Evolutionary conservation across 2,329 filamentous ascomycete genomes (phyloP).

Genomic region (Alternaria sp.): DNA sequence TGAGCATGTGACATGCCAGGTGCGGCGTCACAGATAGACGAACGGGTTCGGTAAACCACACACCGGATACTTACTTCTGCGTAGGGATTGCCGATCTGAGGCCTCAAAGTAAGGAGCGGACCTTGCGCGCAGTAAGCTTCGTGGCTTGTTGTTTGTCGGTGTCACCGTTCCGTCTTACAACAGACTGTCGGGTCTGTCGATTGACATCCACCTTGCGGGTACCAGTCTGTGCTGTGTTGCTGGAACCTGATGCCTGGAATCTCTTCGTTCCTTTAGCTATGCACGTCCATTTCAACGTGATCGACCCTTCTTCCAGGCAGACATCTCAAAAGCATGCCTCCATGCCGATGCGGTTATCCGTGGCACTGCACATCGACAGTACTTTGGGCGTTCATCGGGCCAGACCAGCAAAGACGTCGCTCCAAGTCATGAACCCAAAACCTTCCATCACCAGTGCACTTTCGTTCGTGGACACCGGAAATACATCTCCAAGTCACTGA

Average conservation of each 20-base stretch:
- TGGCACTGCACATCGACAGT: neutral
- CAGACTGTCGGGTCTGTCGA: constrained; percentile 14
- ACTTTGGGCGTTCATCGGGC: neutral
- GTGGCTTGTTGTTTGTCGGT: constrained; percentile 25
- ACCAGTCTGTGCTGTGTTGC: constrained; percentile 17
- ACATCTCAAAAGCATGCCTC: constrained; percentile 3
- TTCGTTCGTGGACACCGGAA: neutral
- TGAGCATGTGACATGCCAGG: constrained; percentile 7
- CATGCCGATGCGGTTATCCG: constrained; percentile 5
- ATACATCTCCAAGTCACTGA: neutral
- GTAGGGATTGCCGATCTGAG: constrained; percentile 17
- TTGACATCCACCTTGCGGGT: constrained; percentile 13
- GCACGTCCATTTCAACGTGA: constrained; percentile 3
- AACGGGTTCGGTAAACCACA: constrained; percentile 10
- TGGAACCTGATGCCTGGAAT: constrained; percentile 12
- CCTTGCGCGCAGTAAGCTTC: constrained; percentile 21
- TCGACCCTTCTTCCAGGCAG: neutral
- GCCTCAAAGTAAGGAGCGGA: constrained; percentile 14
- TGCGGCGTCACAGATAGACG: constrained; percentile 6
- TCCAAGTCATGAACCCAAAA: constrained; percentile 4
- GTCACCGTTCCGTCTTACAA: constrained; percentile 17
- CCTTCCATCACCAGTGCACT: neutral
- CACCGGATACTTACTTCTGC: constrained; percentile 6
- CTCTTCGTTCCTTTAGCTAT: constrained; percentile 7
- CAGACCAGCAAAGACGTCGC: neutral